These are phyloP conservation scores for Lenwebbia sp. DNA, from an alignment of 345 rosid species.

Conservation along the genomic window DNA sequence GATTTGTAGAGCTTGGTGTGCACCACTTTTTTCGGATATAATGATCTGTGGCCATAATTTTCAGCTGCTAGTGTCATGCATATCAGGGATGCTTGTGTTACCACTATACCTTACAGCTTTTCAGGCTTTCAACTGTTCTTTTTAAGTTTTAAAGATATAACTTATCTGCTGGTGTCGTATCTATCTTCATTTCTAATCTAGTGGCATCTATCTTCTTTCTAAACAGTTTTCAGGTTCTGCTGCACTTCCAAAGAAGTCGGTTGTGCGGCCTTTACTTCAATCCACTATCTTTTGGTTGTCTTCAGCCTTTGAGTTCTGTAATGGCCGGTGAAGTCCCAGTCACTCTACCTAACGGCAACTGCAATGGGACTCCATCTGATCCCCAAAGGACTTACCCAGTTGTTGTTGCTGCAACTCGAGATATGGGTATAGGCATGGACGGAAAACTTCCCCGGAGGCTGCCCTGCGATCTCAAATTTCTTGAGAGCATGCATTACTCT, in stretches of 20 bases:
- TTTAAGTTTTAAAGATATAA: neutral
- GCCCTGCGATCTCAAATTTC: constrained; percentile 71
- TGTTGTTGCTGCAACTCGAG: constrained; percentile 77
- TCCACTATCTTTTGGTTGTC: constrained; percentile 6
- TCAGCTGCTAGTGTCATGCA: neutral
- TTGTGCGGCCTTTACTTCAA: constrained; percentile 11
- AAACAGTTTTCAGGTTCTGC: constrained; percentile 19
- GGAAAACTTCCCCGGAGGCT: constrained; percentile 75
- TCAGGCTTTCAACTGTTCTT: neutral
- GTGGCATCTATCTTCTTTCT: neutral
- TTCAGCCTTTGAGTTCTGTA: constrained; percentile 6
- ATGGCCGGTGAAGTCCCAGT: constrained; percentile 32
- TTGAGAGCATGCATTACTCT: constrained; percentile 55
- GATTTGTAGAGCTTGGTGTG: neutral
- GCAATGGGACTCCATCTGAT: constrained; percentile 28
- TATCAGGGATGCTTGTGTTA: neutral
- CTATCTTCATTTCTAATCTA: rapidly evolving
- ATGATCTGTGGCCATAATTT: neutral
- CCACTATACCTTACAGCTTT: neutral
- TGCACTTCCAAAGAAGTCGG: constrained; percentile 27
- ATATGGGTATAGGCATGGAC: constrained; percentile 79
- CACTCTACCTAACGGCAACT: constrained; percentile 26
- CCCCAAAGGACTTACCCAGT: constrained; percentile 54
- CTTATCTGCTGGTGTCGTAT: neutral
- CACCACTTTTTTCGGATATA: neutral